Percentiles rank a stretch among this genome's conserved stretches.
phyloP scores from a whole-genome alignment of 495 filamentous ascomycete species.

The Tuber umbilicatum region DNA sequence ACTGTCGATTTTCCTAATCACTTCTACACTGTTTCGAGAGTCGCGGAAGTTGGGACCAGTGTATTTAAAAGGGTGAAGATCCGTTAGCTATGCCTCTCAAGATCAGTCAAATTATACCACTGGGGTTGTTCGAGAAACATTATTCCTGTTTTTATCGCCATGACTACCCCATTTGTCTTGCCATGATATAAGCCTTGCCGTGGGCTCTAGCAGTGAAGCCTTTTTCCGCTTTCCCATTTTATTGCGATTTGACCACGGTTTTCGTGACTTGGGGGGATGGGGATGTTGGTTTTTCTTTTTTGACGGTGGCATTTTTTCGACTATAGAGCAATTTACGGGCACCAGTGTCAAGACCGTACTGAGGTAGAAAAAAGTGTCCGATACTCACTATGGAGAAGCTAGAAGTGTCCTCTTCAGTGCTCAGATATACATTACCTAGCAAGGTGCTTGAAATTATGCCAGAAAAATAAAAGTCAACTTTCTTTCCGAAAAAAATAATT shows the following conservation, averaged over 20 bases:
- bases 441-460: background rate
- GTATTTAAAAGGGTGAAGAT: background rate
- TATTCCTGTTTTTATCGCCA: background rate
- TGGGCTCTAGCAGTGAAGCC: background rate
- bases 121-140: background rate
- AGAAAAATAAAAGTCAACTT: background rate
- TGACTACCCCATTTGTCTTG: background rate
- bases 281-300: background rate
- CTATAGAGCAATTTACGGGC: background rate
- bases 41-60: background rate
- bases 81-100: background rate
- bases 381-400: background rate
- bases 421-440: background rate
- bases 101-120: background rate
- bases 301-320: background rate
- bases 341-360: background rate
- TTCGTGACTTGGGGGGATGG: background rate
- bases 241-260: background rate
- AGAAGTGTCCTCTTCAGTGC: background rate
- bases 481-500: background rate
- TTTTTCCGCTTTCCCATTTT: background rate
- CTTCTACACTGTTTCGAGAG: background rate
- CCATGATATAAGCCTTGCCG: background rate
- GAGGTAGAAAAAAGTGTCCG: background rate
- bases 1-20: background rate